These are phyloP conservation scores for Paratinospora sagittata DNA, from an alignment of 164 flowering plant genomes.

Conservation along the genomic window DNA sequence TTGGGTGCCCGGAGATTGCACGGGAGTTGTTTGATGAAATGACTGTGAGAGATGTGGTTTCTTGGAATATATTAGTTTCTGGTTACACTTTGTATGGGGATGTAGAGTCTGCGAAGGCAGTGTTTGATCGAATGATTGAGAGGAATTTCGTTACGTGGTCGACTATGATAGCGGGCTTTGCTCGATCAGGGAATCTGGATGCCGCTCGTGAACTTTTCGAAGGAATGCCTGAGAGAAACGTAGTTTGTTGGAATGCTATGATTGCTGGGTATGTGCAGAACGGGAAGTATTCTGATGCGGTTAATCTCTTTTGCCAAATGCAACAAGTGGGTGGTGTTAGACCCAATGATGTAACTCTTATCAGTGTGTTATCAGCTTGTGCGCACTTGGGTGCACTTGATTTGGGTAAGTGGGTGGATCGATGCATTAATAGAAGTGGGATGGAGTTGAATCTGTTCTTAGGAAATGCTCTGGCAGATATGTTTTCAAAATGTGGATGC, in stretches of 20 bases:
- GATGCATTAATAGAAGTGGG: slow-evolving; percentile 9
- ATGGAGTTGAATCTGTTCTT: slow-evolving; percentile 28
- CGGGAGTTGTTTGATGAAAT: slow-evolving; percentile 31
- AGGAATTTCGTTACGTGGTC: slow-evolving; percentile 36
- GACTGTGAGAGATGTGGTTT: slow-evolving; percentile 30
- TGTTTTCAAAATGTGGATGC: slow-evolving; percentile 33
- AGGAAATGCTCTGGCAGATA: slow-evolving; percentile 38
- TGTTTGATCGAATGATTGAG: slow-evolving; percentile 31
- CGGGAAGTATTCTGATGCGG: slow-evolving; percentile 29
- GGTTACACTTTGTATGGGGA: slow-evolving; percentile 26
- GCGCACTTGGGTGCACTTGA: slow-evolving; percentile 36
- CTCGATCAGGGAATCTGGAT: slow-evolving; percentile 23
- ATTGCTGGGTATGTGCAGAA: slow-evolving; percentile 37
- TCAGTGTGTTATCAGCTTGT: slow-evolving; percentile 37
- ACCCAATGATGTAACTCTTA: slow-evolving; percentile 36
- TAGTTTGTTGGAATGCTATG: slow-evolving; percentile 38
- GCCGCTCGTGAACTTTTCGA: slow-evolving; percentile 30
- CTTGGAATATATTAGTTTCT: slow-evolving; percentile 35
- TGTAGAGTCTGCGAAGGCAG: slow-evolving; percentile 21
- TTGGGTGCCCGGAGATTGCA: slow-evolving; percentile 20
- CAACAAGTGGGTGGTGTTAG: slow-evolving; percentile 18
- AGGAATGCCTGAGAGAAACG: slow-evolving; percentile 30
- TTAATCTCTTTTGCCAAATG: slow-evolving; percentile 30
- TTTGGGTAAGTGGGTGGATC: slow-evolving; percentile 28
- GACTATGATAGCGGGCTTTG: slow-evolving; percentile 31